A percentile compares a stretch with the other conserved stretches of the same genome.
Conservation (phyloP, 495 filamentous ascomycete genomes). For the Hyaloscypha finlandica region DNA sequence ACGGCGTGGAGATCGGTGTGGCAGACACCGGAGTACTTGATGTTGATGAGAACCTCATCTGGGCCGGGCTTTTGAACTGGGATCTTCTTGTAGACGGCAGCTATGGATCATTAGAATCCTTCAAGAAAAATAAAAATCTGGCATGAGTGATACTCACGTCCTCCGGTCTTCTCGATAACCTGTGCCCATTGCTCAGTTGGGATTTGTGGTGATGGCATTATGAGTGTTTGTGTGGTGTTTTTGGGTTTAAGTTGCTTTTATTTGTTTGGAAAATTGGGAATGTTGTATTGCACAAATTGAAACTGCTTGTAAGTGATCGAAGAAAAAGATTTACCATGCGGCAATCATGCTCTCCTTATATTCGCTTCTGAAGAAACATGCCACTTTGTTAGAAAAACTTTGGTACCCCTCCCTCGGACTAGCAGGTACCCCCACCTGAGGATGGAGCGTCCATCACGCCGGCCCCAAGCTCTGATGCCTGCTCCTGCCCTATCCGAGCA, state of each 20-base stretch:
- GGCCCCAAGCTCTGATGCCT: constrained; percentile 4
- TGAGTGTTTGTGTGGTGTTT: constrained; percentile 13
- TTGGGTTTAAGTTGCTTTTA: neutral
- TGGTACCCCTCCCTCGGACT: neutral
- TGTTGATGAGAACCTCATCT: constrained; percentile 87
- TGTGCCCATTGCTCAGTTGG: constrained; percentile 85
- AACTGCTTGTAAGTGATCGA: neutral
- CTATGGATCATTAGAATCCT: constrained; percentile 34
- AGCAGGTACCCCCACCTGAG: constrained; percentile 12
- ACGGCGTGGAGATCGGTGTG: constrained; percentile 78
- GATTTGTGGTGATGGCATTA: constrained; percentile 39
- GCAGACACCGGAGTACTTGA: constrained; percentile 92
- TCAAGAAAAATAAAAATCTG: constrained; percentile 14
- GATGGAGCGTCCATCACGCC: constrained; percentile 18
- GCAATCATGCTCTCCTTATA: constrained; percentile 13
- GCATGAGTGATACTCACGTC: constrained; percentile 46
- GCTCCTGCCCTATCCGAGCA: neutral
- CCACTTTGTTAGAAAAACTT: constrained; percentile 15
- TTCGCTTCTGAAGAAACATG: constrained; percentile 17
- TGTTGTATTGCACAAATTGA: neutral
- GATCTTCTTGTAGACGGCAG: constrained; percentile 78
- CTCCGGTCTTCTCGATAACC: constrained; percentile 76
- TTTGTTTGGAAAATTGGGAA: neutral
- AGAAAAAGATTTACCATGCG: constrained; percentile 7
- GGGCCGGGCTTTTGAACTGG: constrained; percentile 75